A percentile compares a stretch with the other conserved stretches of the same genome.
These are phyloP conservation scores for Candolleomyces efflorescens DNA, from an alignment of 768 basidiomycete species.

Conservation along the genomic window DNA sequence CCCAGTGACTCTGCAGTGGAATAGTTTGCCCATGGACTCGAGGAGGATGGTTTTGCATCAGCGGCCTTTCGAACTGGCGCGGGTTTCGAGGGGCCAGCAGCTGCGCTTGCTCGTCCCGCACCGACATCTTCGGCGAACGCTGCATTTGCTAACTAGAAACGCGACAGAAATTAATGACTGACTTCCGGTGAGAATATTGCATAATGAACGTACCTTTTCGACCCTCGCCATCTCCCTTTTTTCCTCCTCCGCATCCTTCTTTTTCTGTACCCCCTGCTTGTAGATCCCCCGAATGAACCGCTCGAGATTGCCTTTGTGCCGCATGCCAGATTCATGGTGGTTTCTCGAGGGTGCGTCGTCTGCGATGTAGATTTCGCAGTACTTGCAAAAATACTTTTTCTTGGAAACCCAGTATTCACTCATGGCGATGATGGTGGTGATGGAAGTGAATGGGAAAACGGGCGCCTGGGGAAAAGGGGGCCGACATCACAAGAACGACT, in stretches of 20 bases:
- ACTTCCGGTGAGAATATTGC: not conserved
- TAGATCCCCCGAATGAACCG: conserved; percentile 89
- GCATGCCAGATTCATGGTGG: conserved; percentile 90
- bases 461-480: not conserved
- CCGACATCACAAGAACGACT: not conserved
- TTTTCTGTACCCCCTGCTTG: conserved; percentile 86
- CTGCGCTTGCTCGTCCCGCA: conserved; percentile 55
- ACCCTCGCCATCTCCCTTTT: conserved; percentile 82
- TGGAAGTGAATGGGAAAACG: not conserved
- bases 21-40: conserved; percentile 78
- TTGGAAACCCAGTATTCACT: conserved; percentile 92
- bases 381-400: conserved; percentile 93
- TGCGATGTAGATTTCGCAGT: conserved; percentile 95
- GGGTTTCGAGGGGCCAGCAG: conserved; percentile 28
- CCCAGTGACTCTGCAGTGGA: conserved; percentile 85
- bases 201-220: conserved; percentile 55
- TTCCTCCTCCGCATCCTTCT: conserved; percentile 83
- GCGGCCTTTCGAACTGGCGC: conserved; percentile 30
- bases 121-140: conserved; percentile 77
- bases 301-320: conserved; percentile 93
- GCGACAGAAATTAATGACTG: not conserved
- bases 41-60: conserved; percentile 36
- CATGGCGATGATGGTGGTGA: conserved; percentile 41
- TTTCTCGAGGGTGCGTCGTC: conserved; percentile 91
- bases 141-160: conserved; percentile 64